Percentiles rank a stretch among this genome's conserved stretches.
Evolutionary conservation across 495 filamentous ascomycete genomes (phyloP).

Genomic region (Aspergillus ellipticus): DNA sequence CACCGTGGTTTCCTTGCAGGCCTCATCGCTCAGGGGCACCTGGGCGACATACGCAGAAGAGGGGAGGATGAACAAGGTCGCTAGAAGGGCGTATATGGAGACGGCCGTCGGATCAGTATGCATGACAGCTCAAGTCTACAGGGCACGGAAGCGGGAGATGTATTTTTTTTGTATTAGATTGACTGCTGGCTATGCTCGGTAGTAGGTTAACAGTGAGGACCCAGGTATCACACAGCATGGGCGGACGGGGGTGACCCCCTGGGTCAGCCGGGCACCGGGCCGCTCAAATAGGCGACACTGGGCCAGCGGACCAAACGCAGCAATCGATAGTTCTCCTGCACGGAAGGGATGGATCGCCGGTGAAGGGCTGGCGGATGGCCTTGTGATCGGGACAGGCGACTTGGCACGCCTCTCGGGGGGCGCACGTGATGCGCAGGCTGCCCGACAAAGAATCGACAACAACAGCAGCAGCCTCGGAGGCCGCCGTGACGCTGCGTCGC

Average conservation of each 20-base stretch:
- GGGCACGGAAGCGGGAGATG: not conserved
- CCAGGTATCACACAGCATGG: not conserved
- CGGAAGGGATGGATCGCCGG: not conserved
- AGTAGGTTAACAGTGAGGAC: not conserved
- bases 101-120: not conserved
- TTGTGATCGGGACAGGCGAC: not conserved
- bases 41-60: conserved; percentile 6
- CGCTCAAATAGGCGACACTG: not conserved
- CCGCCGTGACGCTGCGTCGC: too few relatives aligned
- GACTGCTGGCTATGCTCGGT: not conserved
- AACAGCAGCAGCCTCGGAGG: not conserved
- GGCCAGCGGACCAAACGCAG: not conserved
- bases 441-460: not conserved
- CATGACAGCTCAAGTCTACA: not conserved
- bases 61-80: not conserved
- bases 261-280: not conserved
- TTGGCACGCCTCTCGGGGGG: not conserved
- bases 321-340: not conserved
- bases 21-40: not conserved
- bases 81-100: not conserved
- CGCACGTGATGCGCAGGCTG: not conserved
- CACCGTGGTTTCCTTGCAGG: conserved; percentile 12
- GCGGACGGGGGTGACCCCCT: not conserved
- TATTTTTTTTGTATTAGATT: not conserved
- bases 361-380: not conserved